Base-by-base conservation (phyloP, 371 early-diverging fungal species). In the Mortierella sp. region DNA sequence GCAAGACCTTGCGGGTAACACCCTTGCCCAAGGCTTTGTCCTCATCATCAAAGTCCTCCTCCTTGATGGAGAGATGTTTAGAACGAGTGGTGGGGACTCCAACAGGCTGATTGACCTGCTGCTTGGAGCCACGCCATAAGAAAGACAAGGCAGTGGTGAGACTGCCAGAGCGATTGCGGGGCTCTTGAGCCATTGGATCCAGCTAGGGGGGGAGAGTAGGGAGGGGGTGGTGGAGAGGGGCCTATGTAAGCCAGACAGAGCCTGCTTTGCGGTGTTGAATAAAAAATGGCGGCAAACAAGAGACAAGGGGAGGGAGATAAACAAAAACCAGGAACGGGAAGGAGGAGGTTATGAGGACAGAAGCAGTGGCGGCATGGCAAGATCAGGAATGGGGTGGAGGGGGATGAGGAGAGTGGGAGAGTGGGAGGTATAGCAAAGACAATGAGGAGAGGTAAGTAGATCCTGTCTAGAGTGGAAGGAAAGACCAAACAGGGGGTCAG, bases 151-250 rank as follows among this genome's bases (percentile, higher is more conserved):
- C 73, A 28, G 67, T 60, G 3, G 73, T 63, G 45, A 73, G 29
- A 40, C 73, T 73, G 63, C 58, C 63, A 24, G 73, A 73, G 50
- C 73, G 73, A 54, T 22, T 62, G 31, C 73, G 73, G 21, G 73
- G 62, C 48, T 73, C 67, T 46, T 46, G 60, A 34, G 57, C 54
- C 67, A 73, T 73, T 60, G 49, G 28, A 63, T 53, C 22, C 22
- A 31, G 29, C 16, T 25, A 34, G 19, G 47, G 27, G 14, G 40
- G 25, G 39, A 53, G 19, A 17, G 49, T 21, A 13, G 46, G 40
- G 21, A 13, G 17, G 28, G 27, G 13, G 34, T 34, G 51, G 7
- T 12, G 39, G n/a, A n/a, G n/a, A n/a, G n/a, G n/a, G n/a, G n/a
- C n/a, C 8, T 29, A 16, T 45, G 12, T 44, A 27, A 29, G 60